phyloP scores from a whole-genome alignment of 106 monocot genomes.

The Alisma plantagoaquatica region DNA sequence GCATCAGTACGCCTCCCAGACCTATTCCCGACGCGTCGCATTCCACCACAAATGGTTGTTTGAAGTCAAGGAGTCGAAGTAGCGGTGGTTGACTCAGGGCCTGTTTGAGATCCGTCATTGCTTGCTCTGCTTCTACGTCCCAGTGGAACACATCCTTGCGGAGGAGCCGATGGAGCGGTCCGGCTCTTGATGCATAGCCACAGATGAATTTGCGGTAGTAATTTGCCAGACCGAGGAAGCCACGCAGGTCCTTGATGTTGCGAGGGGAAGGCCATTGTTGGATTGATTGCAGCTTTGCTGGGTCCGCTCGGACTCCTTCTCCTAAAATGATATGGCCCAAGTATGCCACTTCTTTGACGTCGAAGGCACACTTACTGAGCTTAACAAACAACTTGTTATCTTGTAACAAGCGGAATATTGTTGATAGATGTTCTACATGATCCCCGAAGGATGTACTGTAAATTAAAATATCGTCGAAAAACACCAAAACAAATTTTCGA shows the following conservation, averaged over 20 bases:
- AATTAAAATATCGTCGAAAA: neutral
- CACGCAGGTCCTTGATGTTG: neutral
- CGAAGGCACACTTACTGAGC: neutral
- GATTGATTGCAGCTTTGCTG: too few species aligned
- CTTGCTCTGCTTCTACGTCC: neutral
- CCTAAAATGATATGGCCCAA: neutral
- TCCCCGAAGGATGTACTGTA: neutral
- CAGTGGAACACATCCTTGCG: neutral
- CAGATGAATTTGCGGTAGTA: neutral
- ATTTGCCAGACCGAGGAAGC: neutral
- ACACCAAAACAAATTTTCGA: neutral
- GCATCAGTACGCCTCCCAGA: neutral
- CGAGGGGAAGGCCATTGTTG: too few species aligned
- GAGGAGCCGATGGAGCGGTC: neutral
- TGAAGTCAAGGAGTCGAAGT: neutral
- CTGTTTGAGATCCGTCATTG: neutral
- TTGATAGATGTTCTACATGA: neutral
- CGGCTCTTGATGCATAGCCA: neutral
- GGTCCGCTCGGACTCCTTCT: neutral
- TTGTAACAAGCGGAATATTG: too few species aligned
- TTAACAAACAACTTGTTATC: neutral
- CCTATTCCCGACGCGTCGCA: neutral
- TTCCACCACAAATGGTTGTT: neutral
- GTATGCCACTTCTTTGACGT: neutral
- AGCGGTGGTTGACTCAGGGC: neutral